Base-by-base conservation (phyloP, 192 early-diverging fungal genomes). In the Phlyctochytrium arcticum region DNA sequence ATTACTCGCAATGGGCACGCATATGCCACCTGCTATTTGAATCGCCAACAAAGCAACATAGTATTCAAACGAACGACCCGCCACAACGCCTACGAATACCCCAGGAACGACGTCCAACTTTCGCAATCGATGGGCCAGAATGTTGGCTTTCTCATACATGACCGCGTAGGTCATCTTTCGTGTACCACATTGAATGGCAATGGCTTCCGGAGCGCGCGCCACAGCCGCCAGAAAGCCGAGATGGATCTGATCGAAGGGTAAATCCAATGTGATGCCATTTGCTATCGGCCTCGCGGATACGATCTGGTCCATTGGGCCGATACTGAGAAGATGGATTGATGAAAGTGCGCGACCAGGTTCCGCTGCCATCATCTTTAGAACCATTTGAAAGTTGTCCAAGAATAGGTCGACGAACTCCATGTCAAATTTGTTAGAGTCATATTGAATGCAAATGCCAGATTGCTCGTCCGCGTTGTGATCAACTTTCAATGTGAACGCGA, bases 11-110 rank as follows among this genome's bases (percentile, higher is more conserved):
- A 76, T 30, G 3, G 70, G 70, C 3, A 74, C 62, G 53, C 58
- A 76, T n/a, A 48, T 44, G 15, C 48, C 75, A 48, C 71, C 70
- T 5, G 71, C 60, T 37, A 74, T 77, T 10, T 68, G 33, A 51
- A 61, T 49, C 2, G 46, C 75, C 7, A 74, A 42, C 6, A 77
- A 23, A 6, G 31, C 71, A 8, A 69, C 31, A 12, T 46, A 36
- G 44, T 63, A 39, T 27, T 77, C 71, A 32, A 77, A 60, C 4
- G 75, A 74, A 3, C 68, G 19, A 21, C 4, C 10, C n/a, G 59
- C 54, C 0, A 74, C 48, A 3, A 74, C 6, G 2, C 34, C 71
- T 24, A 77, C 75, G 6, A 9, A 50, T 17, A 50, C 51, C 2
- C 67, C 66, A 2, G 42, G 49, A 27, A 34, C 17, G 29, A 72